Conservation (phyloP, 192 early-diverging fungal species). For the Nowakowskiella sp. region DNA sequence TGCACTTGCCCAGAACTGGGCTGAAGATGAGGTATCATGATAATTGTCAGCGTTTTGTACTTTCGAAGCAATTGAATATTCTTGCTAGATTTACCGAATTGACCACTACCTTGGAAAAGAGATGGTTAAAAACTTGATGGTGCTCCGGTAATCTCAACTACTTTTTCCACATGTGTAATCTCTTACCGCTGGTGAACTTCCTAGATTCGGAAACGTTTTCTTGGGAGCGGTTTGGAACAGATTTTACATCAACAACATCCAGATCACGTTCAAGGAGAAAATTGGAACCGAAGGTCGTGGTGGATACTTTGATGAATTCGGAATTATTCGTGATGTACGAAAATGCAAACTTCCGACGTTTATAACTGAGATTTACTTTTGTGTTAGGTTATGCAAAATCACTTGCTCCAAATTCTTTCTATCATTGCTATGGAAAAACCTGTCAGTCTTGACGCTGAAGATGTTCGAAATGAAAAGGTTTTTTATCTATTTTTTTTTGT, state of each 20-base stretch:
- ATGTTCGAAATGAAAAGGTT: slow-evolving; percentile 89
- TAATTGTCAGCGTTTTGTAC: slow-evolving; percentile 4
- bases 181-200: not conserved
- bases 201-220: slow-evolving; percentile 83
- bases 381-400: slow-evolving; percentile 46
- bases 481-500: not conserved
- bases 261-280: slow-evolving; percentile 97
- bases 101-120: slow-evolving; percentile 99
- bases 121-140: slow-evolving; percentile 97
- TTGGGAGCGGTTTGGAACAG: slow-evolving; percentile 91
- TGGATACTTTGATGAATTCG: slow-evolving; percentile 99
- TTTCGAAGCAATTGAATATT: not conserved
- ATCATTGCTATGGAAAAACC: slow-evolving; percentile 95
- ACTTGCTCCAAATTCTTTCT: slow-evolving; percentile 87
- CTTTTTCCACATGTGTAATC: not conserved
- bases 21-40: slow-evolving; percentile 69
- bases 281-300: slow-evolving; percentile 96
- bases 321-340: slow-evolving; percentile 92
- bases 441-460: slow-evolving; percentile 75
- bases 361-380: slow-evolving; percentile 8
- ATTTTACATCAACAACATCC: slow-evolving; percentile 79
- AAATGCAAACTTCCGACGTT: too few relatives aligned
- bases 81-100: slow-evolving; percentile 83
- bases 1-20: slow-evolving; percentile 69
- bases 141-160: slow-evolving; percentile 46